Evolutionary conservation across 139 green algal species (phyloP).

Genomic region (Auxenochlorella protothecoides): DNA sequence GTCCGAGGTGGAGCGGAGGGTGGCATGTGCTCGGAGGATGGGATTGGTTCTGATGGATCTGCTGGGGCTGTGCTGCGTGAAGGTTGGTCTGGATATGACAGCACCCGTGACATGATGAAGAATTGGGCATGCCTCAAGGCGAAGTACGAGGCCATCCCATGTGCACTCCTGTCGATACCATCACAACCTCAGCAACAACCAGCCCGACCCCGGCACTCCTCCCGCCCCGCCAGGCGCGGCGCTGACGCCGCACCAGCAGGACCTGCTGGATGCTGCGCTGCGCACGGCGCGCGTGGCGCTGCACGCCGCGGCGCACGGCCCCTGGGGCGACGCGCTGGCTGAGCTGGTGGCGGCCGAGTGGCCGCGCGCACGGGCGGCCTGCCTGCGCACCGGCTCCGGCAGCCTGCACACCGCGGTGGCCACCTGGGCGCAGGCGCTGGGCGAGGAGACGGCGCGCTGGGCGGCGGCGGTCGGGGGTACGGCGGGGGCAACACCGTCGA

Average conservation of each 20-base stretch:
- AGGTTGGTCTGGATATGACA: too few species aligned
- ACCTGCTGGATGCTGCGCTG: slow-evolving; percentile 20
- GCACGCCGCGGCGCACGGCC: slow-evolving; percentile 31
- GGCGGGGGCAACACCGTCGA: neutral
- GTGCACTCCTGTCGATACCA: too few species aligned
- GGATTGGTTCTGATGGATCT: too few species aligned
- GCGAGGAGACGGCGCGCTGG: neutral
- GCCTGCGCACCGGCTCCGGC: slow-evolving; percentile 17
- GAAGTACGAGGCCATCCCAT: too few species aligned
- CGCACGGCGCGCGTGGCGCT: slow-evolving; percentile 20
- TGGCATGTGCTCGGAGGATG: too few species aligned
- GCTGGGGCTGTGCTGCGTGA: too few species aligned
- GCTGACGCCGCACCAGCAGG: neutral
- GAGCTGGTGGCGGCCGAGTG: slow-evolving; percentile 55
- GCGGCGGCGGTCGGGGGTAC: neutral
- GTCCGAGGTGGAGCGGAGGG: too few species aligned
- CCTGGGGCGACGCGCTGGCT: slow-evolving; percentile 68
- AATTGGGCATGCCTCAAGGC: too few species aligned
- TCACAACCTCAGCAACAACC: too few species aligned
- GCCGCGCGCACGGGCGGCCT: slow-evolving; percentile 19
- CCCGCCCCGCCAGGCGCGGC: neutral
- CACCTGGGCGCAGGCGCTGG: slow-evolving; percentile 36
- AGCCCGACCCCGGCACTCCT: too few species aligned
- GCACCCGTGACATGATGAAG: too few species aligned
- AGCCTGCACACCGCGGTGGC: slow-evolving; percentile 26